Base-by-base conservation (phyloP, 768 basidiomycete genomes). In the Chalciporus piperatus region DNA sequence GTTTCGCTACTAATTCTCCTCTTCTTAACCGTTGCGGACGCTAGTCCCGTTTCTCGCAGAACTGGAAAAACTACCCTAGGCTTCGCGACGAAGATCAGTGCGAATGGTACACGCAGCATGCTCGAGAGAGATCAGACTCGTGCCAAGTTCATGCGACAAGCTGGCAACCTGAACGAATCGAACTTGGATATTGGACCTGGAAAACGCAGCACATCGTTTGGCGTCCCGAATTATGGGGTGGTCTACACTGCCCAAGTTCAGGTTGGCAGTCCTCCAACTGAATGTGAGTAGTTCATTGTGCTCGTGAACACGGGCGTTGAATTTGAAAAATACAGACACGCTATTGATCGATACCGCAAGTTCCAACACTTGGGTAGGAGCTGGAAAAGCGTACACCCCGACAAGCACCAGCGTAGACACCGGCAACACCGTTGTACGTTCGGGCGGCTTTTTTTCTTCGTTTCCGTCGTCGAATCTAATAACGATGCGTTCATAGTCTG, bases 341-440 rank as follows among this genome's bases (percentile, higher is more conserved):
- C 58, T 70, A 13, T 20, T 70, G 5, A 47, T 71, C 12, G 69
- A 71, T 41, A 70, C 70, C 2, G 69, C 70, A 43, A 72, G 69
- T 45, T 55, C 66, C 3, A 63, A 61, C 25, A 70, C 70, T 2
- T 70, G 68, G 66, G 32, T 70, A 10, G 69, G 69, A 45, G 66
- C 68, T 14, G 49, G 23, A 17, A 42, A 47, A 0, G 16, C 30
- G 30, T 71, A 68, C 35, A 20, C 38, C 10, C 47, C 48, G 9
- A 62, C 65, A 3, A 56, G 22, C 28, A 53, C 54, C 4, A 62
- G 64, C 19, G 14, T 42, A 10, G 30, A 56, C 46, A 67, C 64
- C 17, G 64, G 61, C 2, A 42, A 38, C 5, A 23, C 32, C 12
- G 48, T 70, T n/a, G 65, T 67, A 56, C 11, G 64, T 60, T 23